These are phyloP conservation scores for Candida maris DNA, from an alignment of 805 yeast species.

Conservation along the genomic window DNA sequence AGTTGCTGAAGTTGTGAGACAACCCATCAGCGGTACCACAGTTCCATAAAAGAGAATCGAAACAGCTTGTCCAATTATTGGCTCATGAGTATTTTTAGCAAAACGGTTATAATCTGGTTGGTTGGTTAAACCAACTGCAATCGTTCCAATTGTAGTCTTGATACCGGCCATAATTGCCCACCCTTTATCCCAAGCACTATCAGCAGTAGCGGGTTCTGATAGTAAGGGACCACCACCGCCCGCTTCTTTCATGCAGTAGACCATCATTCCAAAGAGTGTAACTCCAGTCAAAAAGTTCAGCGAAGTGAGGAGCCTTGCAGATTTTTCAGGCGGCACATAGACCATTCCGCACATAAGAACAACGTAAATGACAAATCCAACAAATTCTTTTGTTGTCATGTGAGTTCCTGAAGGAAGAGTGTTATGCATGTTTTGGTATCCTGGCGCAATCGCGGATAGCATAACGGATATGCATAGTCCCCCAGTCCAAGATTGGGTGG, in stretches of 20 bases:
- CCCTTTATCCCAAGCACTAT: constrained; percentile 24
- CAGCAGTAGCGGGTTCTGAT: constrained; percentile 10
- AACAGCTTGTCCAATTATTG: constrained; percentile 7
- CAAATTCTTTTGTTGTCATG: constrained; percentile 41
- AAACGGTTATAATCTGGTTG: constrained; percentile 41
- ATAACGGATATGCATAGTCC: constrained; percentile 40
- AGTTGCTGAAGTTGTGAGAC: constrained; percentile 47
- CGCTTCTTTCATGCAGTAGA: constrained; percentile 24
- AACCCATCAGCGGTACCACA: constrained; percentile 35
- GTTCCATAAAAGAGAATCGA: constrained; percentile 3
- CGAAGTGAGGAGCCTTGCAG: constrained; percentile 22
- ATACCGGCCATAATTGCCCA: constrained; percentile 41
- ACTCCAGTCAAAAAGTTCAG: constrained; percentile 23
- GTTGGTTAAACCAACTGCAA: constrained; percentile 36
- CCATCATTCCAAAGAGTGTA: constrained; percentile 20
- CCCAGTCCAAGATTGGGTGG: constrained; percentile 46
- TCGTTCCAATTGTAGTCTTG: constrained; percentile 35
- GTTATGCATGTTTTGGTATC: constrained; percentile 26
- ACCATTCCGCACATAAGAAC: constrained; percentile 25
- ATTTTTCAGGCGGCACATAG: constrained; percentile 27
- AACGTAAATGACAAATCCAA: constrained; percentile 44
- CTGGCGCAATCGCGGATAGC: constrained; percentile 37
- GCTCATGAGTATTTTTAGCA: constrained; percentile 16
- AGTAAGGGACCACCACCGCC: constrained; percentile 28
- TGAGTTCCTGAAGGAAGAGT: constrained; percentile 16